Evolutionary conservation across 2,329 filamentous ascomycete species (phyloP).

Genomic region (Incumbomyces delicatus): DNA sequence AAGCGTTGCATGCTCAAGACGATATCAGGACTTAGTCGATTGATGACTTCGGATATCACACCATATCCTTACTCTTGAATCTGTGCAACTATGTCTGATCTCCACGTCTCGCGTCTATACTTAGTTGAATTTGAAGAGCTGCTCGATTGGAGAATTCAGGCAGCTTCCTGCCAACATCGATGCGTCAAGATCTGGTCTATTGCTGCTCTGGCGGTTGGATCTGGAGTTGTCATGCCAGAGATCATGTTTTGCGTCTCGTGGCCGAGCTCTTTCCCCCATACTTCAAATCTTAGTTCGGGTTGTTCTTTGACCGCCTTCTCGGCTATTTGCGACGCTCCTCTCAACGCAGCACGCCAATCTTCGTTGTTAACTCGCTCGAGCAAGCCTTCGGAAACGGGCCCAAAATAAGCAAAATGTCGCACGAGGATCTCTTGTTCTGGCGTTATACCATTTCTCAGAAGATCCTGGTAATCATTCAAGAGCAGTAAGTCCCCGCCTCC

Average conservation of each 20-base stretch:
- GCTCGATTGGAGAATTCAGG: too few relatives aligned
- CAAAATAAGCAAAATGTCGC: slow-evolving; percentile 28
- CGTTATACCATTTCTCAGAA: slow-evolving; percentile 16
- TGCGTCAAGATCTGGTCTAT: slow-evolving; percentile 27
- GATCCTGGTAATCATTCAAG: slow-evolving; percentile 24
- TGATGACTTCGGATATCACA: too few relatives aligned
- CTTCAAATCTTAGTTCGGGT: slow-evolving; percentile 24
- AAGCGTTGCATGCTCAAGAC: too few relatives aligned
- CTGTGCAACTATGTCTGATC: too few relatives aligned
- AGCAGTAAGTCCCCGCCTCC: slow-evolving; percentile 25
- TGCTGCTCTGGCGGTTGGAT: slow-evolving; percentile 26
- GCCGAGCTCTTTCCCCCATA: slow-evolving; percentile 24
- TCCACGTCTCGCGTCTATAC: too few relatives aligned
- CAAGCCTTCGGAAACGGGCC: slow-evolving; percentile 24
- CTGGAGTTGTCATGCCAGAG: slow-evolving; percentile 26
- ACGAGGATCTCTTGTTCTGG: slow-evolving; percentile 26
- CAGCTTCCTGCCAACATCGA: slow-evolving; percentile 23
- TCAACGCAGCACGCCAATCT: slow-evolving; percentile 22
- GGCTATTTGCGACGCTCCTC: slow-evolving; percentile 20
- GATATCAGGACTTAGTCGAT: too few relatives aligned
- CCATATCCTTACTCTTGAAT: too few relatives aligned
- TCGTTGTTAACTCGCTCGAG: slow-evolving; percentile 24
- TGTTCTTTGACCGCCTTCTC: slow-evolving; percentile 22
- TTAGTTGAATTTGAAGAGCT: too few relatives aligned
- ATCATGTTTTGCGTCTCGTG: slow-evolving; percentile 25